phyloP scores from a whole-genome alignment of 1,284 basidiomycete species.

The Pseudozyma hubeiensis region DNA sequence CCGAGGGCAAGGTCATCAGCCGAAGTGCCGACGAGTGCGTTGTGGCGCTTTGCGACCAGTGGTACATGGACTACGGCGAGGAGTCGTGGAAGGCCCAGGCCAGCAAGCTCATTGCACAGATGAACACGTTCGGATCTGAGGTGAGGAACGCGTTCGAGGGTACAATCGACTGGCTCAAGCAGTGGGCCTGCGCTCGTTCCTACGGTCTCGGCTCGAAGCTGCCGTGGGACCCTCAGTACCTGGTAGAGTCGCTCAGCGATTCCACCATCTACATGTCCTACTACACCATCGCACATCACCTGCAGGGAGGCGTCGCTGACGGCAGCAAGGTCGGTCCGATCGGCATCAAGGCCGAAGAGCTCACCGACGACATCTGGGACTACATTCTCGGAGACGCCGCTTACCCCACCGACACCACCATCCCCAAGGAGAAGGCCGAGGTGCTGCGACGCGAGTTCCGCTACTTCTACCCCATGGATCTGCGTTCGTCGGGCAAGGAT shows the following conservation, averaged over 20 bases:
- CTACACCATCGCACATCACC: conserved; percentile 82
- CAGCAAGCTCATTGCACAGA: conserved; percentile 83
- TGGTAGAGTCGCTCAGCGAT: conserved; percentile 96
- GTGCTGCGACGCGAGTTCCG: conserved; percentile 89
- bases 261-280: conserved; percentile 99
- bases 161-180: conserved; percentile 92
- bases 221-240: conserved; percentile 96
- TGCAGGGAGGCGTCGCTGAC: conserved; percentile 76
- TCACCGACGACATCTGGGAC: conserved; percentile 98
- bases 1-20: conserved; percentile 90
- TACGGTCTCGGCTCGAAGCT: conserved; percentile 96
- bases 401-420: conserved; percentile 76
- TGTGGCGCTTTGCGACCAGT: conserved; percentile 97
- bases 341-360: conserved; percentile 86
- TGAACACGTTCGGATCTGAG: conserved; percentile 90
- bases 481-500: conserved; percentile 99
- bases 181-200: conserved; percentile 98
- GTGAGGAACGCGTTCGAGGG: conserved; percentile 92
- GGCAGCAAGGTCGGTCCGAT: conserved; percentile 84
- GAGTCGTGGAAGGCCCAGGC: conserved; percentile 84
- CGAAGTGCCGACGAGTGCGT: conserved; percentile 95
- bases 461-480: conserved; percentile 98
- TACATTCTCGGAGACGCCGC: conserved; percentile 85
- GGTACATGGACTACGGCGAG: conserved; percentile 99
- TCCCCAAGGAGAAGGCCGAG: conserved; percentile 83